Conservation (phyloP, 306 rosid species). For the Begonia fuchsioides region DNA sequence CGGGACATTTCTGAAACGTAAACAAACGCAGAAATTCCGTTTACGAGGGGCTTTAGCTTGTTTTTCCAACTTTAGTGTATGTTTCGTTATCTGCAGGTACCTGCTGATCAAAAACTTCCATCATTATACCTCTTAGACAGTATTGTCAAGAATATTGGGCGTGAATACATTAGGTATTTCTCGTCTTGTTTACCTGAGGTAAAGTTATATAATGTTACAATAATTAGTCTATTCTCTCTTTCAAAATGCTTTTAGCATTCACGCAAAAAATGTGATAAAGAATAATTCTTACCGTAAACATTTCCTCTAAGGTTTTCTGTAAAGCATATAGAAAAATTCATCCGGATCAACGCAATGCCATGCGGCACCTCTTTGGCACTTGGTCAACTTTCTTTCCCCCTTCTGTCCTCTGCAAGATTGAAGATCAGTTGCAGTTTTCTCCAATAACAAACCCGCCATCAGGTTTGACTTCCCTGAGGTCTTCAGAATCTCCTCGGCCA, state of each 20-base stretch:
- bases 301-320: slow-evolving; percentile 40
- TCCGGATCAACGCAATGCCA: slow-evolving; percentile 45
- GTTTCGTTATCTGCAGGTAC: slow-evolving; percentile 43
- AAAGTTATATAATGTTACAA: slow-evolving; percentile 11
- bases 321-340: slow-evolving; percentile 80
- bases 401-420: slow-evolving; percentile 58
- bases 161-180: slow-evolving; percentile 56
- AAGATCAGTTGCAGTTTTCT: slow-evolving; percentile 61
- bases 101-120: slow-evolving; percentile 83
- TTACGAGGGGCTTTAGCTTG: too few species aligned
- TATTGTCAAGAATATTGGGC: slow-evolving; percentile 85
- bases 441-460: slow-evolving; percentile 41
- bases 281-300: too few species aligned
- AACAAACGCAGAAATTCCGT: too few species aligned
- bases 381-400: slow-evolving; percentile 76
- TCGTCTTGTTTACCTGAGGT: slow-evolving; percentile 71
- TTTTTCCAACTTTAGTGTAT: too few species aligned
- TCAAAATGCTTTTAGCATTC: background rate
- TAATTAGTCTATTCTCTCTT: slow-evolving; percentile 1
- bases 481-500: slow-evolving; percentile 77
- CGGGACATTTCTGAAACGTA: too few species aligned
- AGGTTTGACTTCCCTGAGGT: slow-evolving; percentile 36
- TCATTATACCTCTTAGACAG: slow-evolving; percentile 90
- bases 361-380: slow-evolving; percentile 95
- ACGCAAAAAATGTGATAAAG: too few species aligned